phyloP scores from a whole-genome alignment of 768 basidiomycete species.

The Xerocomellus amylosporus region DNA sequence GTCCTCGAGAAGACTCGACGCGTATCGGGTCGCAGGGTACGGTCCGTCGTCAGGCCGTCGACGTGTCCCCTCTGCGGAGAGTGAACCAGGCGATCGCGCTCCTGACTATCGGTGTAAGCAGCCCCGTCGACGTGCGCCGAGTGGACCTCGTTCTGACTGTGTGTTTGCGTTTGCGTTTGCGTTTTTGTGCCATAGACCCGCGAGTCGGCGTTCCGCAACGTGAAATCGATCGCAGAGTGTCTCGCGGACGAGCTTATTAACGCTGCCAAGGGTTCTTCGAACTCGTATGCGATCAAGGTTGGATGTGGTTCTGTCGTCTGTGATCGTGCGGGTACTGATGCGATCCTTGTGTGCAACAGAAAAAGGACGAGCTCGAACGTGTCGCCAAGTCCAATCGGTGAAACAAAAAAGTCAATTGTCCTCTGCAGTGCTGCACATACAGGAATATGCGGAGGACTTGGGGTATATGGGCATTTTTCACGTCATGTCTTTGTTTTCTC shows the following conservation, averaged over 20 bases:
- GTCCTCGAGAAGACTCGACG: constrained; percentile 98
- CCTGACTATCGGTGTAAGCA: constrained; percentile 89
- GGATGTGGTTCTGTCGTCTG: constrained; percentile 7
- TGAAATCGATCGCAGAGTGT: constrained; percentile 98
- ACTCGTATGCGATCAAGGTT: constrained; percentile 99
- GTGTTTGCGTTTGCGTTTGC: neutral
- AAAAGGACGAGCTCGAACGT: constrained; percentile 99
- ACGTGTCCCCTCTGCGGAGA: constrained; percentile 95
- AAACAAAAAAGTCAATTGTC: constrained; percentile 46
- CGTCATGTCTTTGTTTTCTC: neutral
- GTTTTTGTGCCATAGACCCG: constrained; percentile 62
- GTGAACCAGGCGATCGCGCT: constrained; percentile 98
- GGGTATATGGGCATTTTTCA: constrained; percentile 20
- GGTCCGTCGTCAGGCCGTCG: constrained; percentile 98
- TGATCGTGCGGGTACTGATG: neutral
- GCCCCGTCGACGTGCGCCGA: neutral
- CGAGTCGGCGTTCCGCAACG: constrained; percentile 99
- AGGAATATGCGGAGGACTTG: constrained; percentile 3
- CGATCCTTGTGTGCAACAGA: constrained; percentile 42
- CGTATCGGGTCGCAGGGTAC: constrained; percentile 99
- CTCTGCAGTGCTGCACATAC: neutral
- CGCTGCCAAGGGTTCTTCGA: constrained; percentile 99
- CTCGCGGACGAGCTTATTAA: constrained; percentile 99
- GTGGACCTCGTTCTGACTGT: constrained; percentile 1
- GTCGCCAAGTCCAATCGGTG: constrained; percentile 99